phyloP scores from a whole-genome alignment of 352 stramenopile species.

The Phytophthora pini region DNA sequence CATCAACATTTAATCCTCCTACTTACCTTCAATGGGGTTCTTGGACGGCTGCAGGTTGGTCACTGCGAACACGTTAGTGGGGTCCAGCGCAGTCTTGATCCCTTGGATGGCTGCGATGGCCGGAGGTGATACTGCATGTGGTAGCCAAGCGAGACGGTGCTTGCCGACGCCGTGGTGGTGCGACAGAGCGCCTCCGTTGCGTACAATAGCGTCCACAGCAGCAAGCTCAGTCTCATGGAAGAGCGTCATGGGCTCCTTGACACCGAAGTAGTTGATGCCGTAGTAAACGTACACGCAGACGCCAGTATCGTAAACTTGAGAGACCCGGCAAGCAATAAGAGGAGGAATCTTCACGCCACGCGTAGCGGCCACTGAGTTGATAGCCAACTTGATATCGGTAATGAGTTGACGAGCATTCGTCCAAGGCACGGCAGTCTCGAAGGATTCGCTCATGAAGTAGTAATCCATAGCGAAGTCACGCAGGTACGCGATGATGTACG shows the following conservation, averaged over 20 bases:
- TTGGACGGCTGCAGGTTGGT: constrained; percentile 71
- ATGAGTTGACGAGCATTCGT: constrained; percentile 65
- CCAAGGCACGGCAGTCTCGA: constrained; percentile 90
- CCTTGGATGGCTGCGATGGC: constrained; percentile 72
- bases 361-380: constrained; percentile 46
- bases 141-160: constrained; percentile 87
- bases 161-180: constrained; percentile 97
- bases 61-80: constrained; percentile 92
- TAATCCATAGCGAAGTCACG: constrained; percentile 95
- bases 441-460: constrained; percentile 92
- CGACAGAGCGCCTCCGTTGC: constrained; percentile 91
- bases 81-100: constrained; percentile 92
- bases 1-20: constrained; percentile 13
- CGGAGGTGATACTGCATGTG: constrained; percentile 79
- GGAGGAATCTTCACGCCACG: constrained; percentile 73
- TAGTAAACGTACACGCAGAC: constrained; percentile 97
- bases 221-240: constrained; percentile 85
- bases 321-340: constrained; percentile 93
- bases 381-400: constrained; percentile 61
- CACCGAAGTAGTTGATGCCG: constrained; percentile 92
- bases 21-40: constrained; percentile 8
- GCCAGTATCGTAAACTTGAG: constrained; percentile 95
- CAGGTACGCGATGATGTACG: constrained; percentile 95
- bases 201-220: constrained; percentile 87
- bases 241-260: constrained; percentile 78